These are phyloP conservation scores for Solanum bulbocastanum DNA, from an alignment of 257 asterid genomes.

Conservation along the genomic window DNA sequence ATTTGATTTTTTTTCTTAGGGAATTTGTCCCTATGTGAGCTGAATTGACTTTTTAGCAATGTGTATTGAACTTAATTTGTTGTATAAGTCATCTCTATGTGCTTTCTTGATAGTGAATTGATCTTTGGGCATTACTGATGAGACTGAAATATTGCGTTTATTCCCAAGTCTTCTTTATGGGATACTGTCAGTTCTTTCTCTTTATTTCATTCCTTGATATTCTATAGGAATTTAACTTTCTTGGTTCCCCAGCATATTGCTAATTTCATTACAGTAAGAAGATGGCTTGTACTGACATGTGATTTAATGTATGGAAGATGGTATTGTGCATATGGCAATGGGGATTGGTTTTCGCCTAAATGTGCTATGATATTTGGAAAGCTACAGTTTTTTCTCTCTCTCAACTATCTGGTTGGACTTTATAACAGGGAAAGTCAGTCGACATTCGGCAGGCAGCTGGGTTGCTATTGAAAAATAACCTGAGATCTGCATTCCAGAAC, in stretches of 20 bases:
- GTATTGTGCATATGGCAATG: neutral
- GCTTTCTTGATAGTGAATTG: neutral
- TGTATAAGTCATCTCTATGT: neutral
- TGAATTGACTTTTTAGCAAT: neutral
- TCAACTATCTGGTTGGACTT: neutral
- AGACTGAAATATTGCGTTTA: neutral
- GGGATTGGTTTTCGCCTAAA: neutral
- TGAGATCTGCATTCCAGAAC: slow-evolving; percentile 41
- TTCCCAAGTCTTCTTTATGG: neutral
- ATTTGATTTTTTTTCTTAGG: neutral
- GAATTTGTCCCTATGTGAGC: neutral
- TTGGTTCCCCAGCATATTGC: neutral
- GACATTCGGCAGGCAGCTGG: slow-evolving; percentile 99
- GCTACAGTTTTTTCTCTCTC: neutral
- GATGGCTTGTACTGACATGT: neutral
- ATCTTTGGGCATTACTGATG: neutral
- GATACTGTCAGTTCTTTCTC: neutral
- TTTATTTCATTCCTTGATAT: neutral
- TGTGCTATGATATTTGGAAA: neutral
- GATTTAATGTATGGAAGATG: neutral
- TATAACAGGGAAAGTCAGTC: slow-evolving; percentile 76
- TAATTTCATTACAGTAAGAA: neutral
- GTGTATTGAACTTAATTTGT: neutral
- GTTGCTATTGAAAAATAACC: slow-evolving; percentile 79
- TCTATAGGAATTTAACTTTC: neutral